Evolutionary conservation across 73 alveolate species (phyloP), one percentile per base, ranked within the genome.

Genomic region (Paramecium primaurelia): DNA sequence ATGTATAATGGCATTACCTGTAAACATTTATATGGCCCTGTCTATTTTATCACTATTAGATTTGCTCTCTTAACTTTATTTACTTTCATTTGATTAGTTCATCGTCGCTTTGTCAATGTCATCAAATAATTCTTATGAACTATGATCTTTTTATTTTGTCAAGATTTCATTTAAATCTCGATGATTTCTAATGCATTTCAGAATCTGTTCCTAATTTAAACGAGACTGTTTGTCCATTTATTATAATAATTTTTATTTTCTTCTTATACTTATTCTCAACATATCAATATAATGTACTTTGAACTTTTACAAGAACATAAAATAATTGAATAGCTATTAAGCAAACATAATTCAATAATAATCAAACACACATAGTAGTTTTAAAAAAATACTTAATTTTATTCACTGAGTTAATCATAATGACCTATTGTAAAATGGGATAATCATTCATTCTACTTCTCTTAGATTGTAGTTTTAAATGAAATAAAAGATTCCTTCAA

Each of bases 91-190:
- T 0, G 49, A 64, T 64, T 64, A 28, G 9, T 64, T 64, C 26
- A 32, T 10, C 1, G 49, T 34, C 22, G 75, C 47, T 8, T 44
- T 34, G 18, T 73, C 87, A 14, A 80, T 80, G 71, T 80, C 91
- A 80, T 40, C 49, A 45, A 80, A 80, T 18, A 80, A 64, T 64
- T 64, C 84, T 32, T 64, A n/a, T 28, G 49, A 64, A 64, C 84
- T 64, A n/a, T 64, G 49, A 28, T 64, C 84, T 64, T 64, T 59
- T 64, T 64, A 34, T 34, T 64, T 64, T 32, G 42, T 28, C 45
- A 64, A 64, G 47, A 64, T 64, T 64, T 64, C 84, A 28, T 64
- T 64, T 10, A 64, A 64, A 28, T 64, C 84, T 10, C 49, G 84
- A 64, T 64, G 49, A 64, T 64, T 64, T 64, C 84, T 8, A 26